Base-by-base conservation (phyloP, 164 flowering plant genomes). In the Piper betle region DNA sequence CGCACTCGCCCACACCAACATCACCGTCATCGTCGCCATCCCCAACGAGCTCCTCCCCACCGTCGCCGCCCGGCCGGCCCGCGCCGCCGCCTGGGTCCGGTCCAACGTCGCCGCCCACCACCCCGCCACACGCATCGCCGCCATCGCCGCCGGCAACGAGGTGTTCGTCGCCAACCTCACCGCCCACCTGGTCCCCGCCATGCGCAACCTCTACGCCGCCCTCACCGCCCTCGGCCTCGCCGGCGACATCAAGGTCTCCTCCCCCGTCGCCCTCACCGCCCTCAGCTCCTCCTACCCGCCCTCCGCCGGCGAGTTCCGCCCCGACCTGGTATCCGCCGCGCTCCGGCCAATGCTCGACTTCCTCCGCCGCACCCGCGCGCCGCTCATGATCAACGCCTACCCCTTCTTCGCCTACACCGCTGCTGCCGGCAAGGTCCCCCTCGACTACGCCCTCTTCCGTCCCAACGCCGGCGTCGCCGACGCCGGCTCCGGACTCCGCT, bases 101-200 rank as follows among this genome's bases (percentile, higher is more conserved):
- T 46, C 73, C 61, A 84, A 84, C 78, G 71, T 93, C 60, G 64
- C 76, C 19, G 65, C 80, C 1, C 79, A 65, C 69, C 66, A 76
- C 80, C 98, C 96, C 6, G 10, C 66, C 16, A 85, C 96, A 57
- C 66, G 79, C 58, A 88, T 93, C 74, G 66, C 76, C 41, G 81
- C 97, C 74, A 82, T 87, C 16, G 85, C 92, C 40, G 95, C 89
- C 17, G 98, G 98, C 2, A 92, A 92, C 62, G 98, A 92, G 60
- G 98, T 87, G 16, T 89, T 89, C 73, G 95, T 71, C 64, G 88
- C 84, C 1, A 82, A 84, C 73, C 81, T 82, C 4, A 81, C 96
- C 12, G 8, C 57, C 20, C 82, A 69, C 73, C 80, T 87, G 38
- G 85, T 87, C 2, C 84, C 81, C 12, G 97, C 99, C 56, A 91